Conservation (phyloP, 805 yeast genomes). For the Saccharomycopsis fodiens region DNA sequence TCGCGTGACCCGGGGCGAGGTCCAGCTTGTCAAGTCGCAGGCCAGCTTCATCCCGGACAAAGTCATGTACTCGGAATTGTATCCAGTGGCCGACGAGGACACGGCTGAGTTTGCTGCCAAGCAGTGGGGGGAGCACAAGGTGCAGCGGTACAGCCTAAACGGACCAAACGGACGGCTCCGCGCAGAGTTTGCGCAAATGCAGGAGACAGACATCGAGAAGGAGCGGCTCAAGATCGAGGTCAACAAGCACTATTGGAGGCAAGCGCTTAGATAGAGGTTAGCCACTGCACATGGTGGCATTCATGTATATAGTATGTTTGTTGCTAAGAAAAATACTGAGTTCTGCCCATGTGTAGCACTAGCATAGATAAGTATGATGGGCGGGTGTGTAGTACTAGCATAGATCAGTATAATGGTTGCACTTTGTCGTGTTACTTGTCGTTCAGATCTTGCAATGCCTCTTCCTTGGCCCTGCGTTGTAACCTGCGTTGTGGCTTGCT, state of each 20-base stretch:
- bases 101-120: background rate
- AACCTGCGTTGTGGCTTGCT: too few relatives aligned
- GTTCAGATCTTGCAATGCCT: too few relatives aligned
- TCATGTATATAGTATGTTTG: too few relatives aligned
- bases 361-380: too few relatives aligned
- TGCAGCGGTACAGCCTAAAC: conserved; percentile 1
- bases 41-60: background rate
- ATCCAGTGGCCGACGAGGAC: conserved; percentile 2
- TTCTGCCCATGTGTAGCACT: too few relatives aligned
- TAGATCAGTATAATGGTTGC: too few relatives aligned
- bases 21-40: background rate
- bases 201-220: conserved; percentile 9
- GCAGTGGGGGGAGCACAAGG: background rate
- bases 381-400: too few relatives aligned
- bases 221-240: conserved; percentile 8
- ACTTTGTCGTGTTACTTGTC: too few relatives aligned
- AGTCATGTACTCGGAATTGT: conserved; percentile 2
- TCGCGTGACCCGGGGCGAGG: background rate
- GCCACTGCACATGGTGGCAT: too few relatives aligned
- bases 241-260: conserved; percentile 13
- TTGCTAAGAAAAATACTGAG: too few relatives aligned
- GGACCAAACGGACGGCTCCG: background rate
- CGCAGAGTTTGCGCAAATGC: background rate
- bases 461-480: too few relatives aligned
- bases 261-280: too few relatives aligned